A percentile compares a stretch with the other conserved stretches of the same genome.
phyloP scores from a whole-genome alignment of 495 filamentous ascomycete genomes.

The Trichoderma orchidacearum region DNA sequence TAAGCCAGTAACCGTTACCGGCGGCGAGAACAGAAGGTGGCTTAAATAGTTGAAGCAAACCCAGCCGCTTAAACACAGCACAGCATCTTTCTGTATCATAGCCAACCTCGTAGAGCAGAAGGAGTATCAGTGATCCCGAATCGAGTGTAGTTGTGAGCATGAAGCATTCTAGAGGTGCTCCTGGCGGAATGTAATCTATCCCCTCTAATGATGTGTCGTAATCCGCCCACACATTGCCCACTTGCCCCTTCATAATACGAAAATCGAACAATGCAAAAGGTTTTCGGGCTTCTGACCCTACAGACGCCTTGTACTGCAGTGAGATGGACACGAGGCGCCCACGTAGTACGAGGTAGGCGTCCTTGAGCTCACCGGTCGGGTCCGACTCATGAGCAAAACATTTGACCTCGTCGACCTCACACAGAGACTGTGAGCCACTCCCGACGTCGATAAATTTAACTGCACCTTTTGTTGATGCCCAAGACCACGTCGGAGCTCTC shows the following conservation, averaged over 20 bases:
- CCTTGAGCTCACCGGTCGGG: conserved; percentile 5
- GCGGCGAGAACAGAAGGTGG: background rate
- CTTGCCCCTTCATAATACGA: background rate
- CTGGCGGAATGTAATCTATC: background rate
- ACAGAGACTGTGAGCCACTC: background rate
- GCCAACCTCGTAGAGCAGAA: background rate
- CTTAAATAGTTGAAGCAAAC: background rate
- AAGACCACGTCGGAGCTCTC: conserved; percentile 14
- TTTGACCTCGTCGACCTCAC: conserved; percentile 4
- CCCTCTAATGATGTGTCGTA: background rate
- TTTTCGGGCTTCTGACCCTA: background rate
- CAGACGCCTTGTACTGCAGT: background rate
- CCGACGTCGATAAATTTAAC: background rate
- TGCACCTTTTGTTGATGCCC: conserved; percentile 4
- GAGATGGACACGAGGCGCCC: conserved; percentile 2
- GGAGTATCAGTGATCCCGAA: background rate
- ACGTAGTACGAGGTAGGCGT: conserved; percentile 1
- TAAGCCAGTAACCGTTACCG: background rate
- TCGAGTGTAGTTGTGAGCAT: background rate
- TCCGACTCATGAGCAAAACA: conserved; percentile 3
- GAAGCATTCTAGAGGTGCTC: background rate
- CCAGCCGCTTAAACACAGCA: background rate
- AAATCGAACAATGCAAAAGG: conserved; percentile 3
- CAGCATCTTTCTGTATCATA: background rate
- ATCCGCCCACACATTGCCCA: conserved; percentile 9